Evolutionary conservation across 2,329 filamentous ascomycete genomes (phyloP).

Genomic region (Aspergillus costaricaensis): DNA sequence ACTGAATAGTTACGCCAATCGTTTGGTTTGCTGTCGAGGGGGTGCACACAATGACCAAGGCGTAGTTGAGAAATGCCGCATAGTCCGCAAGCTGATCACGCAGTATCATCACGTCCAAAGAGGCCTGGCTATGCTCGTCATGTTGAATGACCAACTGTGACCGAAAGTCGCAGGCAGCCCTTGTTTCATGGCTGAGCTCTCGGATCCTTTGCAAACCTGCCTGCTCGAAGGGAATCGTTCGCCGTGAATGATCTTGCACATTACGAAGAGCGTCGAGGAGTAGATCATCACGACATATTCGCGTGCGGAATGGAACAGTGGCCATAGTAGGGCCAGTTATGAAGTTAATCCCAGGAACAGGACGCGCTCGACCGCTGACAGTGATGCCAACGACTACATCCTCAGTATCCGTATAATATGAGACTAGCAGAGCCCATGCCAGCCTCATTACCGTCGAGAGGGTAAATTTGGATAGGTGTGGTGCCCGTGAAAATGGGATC

Average conservation of each 20-base stretch:
- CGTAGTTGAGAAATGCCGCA: too few species aligned
- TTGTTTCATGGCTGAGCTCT: not conserved
- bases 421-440: constrained; percentile 15
- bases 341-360: constrained; percentile 8
- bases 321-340: constrained; percentile 13
- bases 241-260: not conserved
- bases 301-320: constrained; percentile 9
- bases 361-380: constrained; percentile 10
- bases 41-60: too few species aligned
- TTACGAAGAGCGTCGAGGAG: not conserved
- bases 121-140: constrained; percentile 3
- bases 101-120: constrained; percentile 1
- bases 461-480: constrained; percentile 5
- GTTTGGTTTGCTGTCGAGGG: too few species aligned
- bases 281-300: constrained; percentile 11
- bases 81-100: constrained; percentile 4
- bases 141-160: constrained; percentile 13
- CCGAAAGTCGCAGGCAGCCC: constrained; percentile 12
- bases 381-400: constrained; percentile 13
- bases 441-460: constrained; percentile 7
- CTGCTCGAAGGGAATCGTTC: constrained; percentile 15
- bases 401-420: constrained; percentile 7
- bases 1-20: too few species aligned
- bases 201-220: constrained; percentile 14
- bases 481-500: constrained; percentile 1